Evolutionary conservation across 164 flowering plant genomes (phyloP).

Genomic region (Kalanchoe fedtschenkoi): DNA sequence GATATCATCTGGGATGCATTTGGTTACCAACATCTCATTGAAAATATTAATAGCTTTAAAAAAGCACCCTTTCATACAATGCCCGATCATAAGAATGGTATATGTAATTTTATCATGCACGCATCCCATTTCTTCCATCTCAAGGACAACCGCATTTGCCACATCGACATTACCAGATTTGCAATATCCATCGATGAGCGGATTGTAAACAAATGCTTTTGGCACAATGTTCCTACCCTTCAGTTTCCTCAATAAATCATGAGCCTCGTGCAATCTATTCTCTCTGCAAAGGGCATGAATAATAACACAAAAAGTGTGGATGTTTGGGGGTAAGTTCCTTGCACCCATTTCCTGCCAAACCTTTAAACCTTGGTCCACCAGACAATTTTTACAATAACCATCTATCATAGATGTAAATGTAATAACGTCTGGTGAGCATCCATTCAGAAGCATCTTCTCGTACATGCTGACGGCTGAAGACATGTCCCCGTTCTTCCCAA

Average conservation of each 20-base stretch:
- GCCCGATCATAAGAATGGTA: slow-evolving; percentile 86
- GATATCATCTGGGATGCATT: slow-evolving; percentile 66
- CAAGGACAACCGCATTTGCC: slow-evolving; percentile 55
- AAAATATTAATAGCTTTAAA: slow-evolving; percentile 55
- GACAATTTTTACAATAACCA: slow-evolving; percentile 55
- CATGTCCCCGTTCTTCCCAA: slow-evolving; percentile 58
- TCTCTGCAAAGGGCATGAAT: slow-evolving; percentile 64
- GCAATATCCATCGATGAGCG: slow-evolving; percentile 81
- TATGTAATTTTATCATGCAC: slow-evolving; percentile 65
- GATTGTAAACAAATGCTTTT: slow-evolving; percentile 71
- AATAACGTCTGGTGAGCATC: slow-evolving; percentile 56
- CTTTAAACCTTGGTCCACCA: slow-evolving; percentile 46
- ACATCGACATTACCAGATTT: slow-evolving; percentile 84
- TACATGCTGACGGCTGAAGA: slow-evolving; percentile 31
- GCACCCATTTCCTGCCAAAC: slow-evolving; percentile 47
- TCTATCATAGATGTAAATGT: slow-evolving; percentile 71
- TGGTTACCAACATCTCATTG: slow-evolving; percentile 47
- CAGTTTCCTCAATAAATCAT: slow-evolving; percentile 45
- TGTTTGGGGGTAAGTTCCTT: slow-evolving; percentile 50
- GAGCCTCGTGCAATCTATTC: slow-evolving; percentile 64
- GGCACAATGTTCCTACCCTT: slow-evolving; percentile 31
- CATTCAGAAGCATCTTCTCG: slow-evolving; percentile 40
- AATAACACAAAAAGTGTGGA: slow-evolving; percentile 51
- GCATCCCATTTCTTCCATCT: slow-evolving; percentile 69
- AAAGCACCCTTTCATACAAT: slow-evolving; percentile 92